Evolutionary conservation across 1,139 yeast species (phyloP), one percentile per base, ranked within the genome.

Genomic region (Casaregolazyma suthepensis): DNA sequence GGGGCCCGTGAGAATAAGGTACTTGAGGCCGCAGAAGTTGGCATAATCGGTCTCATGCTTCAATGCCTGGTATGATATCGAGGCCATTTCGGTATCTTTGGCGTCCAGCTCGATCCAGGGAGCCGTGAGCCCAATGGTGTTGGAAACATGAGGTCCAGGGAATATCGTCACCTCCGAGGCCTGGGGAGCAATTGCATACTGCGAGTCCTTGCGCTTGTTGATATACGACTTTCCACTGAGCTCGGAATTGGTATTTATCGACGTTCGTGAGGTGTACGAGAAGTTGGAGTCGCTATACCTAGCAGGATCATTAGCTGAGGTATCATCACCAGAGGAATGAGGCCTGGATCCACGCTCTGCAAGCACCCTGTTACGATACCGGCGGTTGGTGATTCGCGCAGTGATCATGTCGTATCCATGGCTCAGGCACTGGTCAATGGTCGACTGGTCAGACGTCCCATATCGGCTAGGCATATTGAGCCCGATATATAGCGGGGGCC

Each of bases 21-120:
- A 76, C 7, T 72, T 70, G 46, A 77, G 58, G 1, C 87, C 87
- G 45, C 82, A 71, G 61, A 76, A 80, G 26, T 73, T 69, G 1
- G 86, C 86, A 60, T 81, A 81, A n/a, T 75, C 71, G 31, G 82
- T 67, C 63, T 83, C 89, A 59, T 81, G 79, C 43, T 67, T 56
- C 23, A 82, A 61, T 5, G 82, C 85, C 59, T 81, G 82, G 37
- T 69, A 68, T 1, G 84, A 78, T 53, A 82, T 69, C 56, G 75
- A 78, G 37, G 83, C 78, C 10, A 79, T 71, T 3, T 71, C 59
- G 0, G 69, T 66, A 62, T 80, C 79, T 20, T 70, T 69, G 31
- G 81, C 75, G 57, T 82, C 87, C 38, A 82, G 67, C 60, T 83
- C 87, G 12, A 82, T 72, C 87, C 87, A 83, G 1, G 85, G 80